Percentiles rank a stretch among this genome's conserved stretches.
phyloP scores from a whole-genome alignment of 202 grass and related monocot species.

The Elaeis oleifera region DNA sequence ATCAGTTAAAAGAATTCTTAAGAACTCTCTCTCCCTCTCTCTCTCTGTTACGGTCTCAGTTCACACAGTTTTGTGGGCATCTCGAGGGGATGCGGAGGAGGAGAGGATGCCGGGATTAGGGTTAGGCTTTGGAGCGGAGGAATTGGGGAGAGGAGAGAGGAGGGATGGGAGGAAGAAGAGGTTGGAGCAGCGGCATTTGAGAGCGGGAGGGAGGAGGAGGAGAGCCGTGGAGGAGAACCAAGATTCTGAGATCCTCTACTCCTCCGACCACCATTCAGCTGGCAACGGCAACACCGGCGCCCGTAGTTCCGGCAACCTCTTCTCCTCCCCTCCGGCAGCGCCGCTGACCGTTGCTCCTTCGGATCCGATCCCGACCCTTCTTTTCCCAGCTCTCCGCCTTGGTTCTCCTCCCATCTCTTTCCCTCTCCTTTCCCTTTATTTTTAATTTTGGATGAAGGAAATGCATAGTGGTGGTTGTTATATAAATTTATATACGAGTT shows the following conservation, averaged over 20 bases:
- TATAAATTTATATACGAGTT: too few relatives aligned
- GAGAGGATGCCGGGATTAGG: neutral
- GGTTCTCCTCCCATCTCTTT: neutral
- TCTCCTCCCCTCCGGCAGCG: neutral
- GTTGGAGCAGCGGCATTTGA: neutral
- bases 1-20: too few relatives aligned
- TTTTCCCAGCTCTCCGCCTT: neutral
- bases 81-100: neutral
- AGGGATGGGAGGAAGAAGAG: neutral
- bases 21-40: too few relatives aligned
- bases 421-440: neutral
- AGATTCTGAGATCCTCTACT: slow-evolving; percentile 2
- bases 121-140: neutral
- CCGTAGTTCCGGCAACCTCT: neutral
- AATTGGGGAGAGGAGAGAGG: too few relatives aligned
- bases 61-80: neutral
- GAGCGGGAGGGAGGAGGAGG: neutral
- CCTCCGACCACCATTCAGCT: neutral
- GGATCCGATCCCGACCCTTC: slow-evolving; percentile 1
- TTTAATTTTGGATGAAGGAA: neutral
- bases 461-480: neutral
- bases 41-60: too few relatives aligned
- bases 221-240: neutral
- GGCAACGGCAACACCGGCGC: neutral
- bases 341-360: slow-evolving; percentile 6